Evolutionary conservation across 768 basidiomycete species (phyloP).

Genomic region (Suillus lakei): DNA sequence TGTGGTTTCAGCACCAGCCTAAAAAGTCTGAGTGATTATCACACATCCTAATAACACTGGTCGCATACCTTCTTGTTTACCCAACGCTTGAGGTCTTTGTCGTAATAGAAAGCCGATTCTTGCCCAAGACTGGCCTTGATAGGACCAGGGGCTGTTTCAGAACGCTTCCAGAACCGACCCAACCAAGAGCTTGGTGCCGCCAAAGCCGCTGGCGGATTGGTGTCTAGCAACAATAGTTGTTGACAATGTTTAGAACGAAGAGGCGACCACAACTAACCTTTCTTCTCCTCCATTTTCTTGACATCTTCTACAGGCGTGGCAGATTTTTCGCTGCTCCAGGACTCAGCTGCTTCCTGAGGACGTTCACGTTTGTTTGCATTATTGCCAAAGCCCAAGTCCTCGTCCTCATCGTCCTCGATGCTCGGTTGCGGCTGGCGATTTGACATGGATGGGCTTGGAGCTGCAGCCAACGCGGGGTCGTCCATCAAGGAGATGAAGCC

Average conservation of each 20-base stretch:
- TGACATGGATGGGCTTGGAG: conserved; percentile 26
- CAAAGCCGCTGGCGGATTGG: conserved; percentile 23
- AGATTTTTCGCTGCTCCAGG: conserved; percentile 27
- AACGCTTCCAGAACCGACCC: conserved; percentile 78
- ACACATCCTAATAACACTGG: neutral
- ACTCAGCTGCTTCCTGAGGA: conserved; percentile 30
- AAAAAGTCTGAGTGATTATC: conserved; percentile 7
- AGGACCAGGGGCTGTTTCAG: conserved; percentile 66
- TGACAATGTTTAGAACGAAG: neutral
- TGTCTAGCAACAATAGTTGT: conserved; percentile 12
- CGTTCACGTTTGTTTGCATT: conserved; percentile 45
- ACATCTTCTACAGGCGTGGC: conserved; percentile 23
- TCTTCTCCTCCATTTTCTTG: conserved; percentile 31
- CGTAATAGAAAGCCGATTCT: conserved; percentile 88
- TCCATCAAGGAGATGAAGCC: conserved; percentile 90
- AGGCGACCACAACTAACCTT: conserved; percentile 27
- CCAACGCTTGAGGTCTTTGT: conserved; percentile 95
- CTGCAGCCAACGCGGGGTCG: conserved; percentile 48
- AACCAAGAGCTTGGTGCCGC: conserved; percentile 71
- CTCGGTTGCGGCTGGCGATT: conserved; percentile 16
- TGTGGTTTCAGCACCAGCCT: conserved; percentile 62
- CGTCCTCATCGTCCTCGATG: conserved; percentile 65
- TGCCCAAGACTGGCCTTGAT: conserved; percentile 94
- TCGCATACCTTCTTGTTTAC: conserved; percentile 84
- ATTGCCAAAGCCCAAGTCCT: conserved; percentile 95